Conservation (phyloP, 73 alveolate genomes). For the Paramecium pentaurelia region DNA sequence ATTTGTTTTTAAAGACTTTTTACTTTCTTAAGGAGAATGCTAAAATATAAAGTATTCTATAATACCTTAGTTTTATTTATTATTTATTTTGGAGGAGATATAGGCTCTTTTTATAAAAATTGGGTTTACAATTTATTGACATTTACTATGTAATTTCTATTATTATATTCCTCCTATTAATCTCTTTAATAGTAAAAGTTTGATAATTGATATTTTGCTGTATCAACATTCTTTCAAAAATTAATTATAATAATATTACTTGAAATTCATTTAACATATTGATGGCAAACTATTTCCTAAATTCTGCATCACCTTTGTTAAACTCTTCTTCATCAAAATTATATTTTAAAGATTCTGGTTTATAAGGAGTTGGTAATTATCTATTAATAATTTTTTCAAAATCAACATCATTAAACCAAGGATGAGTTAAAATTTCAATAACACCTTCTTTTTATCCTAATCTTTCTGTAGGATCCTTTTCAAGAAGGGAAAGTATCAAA, state of each 20-base stretch:
- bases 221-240: neutral
- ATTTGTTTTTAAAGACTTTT: neutral
- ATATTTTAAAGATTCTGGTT: slow-evolving; percentile 53
- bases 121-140: neutral
- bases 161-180: neutral
- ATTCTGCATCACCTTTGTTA: slow-evolving; percentile 57
- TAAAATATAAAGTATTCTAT: neutral
- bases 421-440: slow-evolving; percentile 57
- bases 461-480: slow-evolving; percentile 84
- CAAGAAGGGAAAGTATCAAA: slow-evolving; percentile 69
- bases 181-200: neutral
- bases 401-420: slow-evolving; percentile 57
- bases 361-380: slow-evolving; percentile 47
- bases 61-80: neutral
- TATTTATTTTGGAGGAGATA: neutral
- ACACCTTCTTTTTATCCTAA: slow-evolving; percentile 72
- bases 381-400: slow-evolving; percentile 45
- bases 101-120: neutral
- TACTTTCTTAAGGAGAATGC: slow-evolving; percentile 41
- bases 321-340: slow-evolving; percentile 64
- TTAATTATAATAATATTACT: neutral
- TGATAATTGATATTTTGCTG: neutral
- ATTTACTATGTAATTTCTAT: neutral
- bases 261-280: neutral
- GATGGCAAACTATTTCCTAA: slow-evolving; percentile 11